phyloP scores from a whole-genome alignment of 1,284 basidiomycete species.

The Wallemia mellicola region DNA sequence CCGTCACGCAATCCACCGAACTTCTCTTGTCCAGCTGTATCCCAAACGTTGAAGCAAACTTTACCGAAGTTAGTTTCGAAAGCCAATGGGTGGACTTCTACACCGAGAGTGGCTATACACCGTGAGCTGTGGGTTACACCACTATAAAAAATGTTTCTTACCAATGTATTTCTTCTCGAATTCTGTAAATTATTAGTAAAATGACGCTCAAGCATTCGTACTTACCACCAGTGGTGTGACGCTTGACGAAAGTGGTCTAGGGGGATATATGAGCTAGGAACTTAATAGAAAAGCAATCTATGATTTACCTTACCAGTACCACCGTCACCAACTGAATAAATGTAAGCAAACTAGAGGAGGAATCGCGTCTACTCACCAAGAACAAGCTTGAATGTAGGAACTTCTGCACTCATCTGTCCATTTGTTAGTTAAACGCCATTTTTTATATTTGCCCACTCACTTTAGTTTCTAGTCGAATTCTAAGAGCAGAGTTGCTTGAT shows the following conservation, averaged over 20 bases:
- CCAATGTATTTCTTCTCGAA: conserved; percentile 99
- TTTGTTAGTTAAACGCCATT: neutral
- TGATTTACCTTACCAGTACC: conserved; percentile 43
- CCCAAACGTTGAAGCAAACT: conserved; percentile 99
- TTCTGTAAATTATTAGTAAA: conserved; percentile 23
- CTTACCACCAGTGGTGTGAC: conserved; percentile 14
- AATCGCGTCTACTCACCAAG: conserved; percentile 34
- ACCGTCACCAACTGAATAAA: conserved; percentile 51
- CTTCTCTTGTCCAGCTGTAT: conserved; percentile 98
- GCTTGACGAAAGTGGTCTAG: conserved; percentile 86
- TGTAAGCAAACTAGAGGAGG: neutral
- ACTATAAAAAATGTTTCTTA: conserved; percentile 16
- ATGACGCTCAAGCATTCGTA: conserved; percentile 3
- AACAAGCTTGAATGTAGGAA: conserved; percentile 96
- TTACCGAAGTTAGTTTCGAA: conserved; percentile 98
- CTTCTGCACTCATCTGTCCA: neutral
- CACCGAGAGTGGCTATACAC: conserved; percentile 71
- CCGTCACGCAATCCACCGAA: conserved; percentile 94
- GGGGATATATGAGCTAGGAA: neutral
- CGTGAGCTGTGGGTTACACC: neutral
- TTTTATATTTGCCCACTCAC: neutral
- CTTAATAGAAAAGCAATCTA: neutral
- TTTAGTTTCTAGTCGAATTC: neutral
- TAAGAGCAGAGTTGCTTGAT: too few relatives aligned
- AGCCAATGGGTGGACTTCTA: conserved; percentile 84